Percentiles rank a stretch among this genome's conserved stretches.
These are phyloP conservation scores for Otatea glauca DNA, from an alignment of 176 grass and related monocot genomes.

Conservation along the genomic window DNA sequence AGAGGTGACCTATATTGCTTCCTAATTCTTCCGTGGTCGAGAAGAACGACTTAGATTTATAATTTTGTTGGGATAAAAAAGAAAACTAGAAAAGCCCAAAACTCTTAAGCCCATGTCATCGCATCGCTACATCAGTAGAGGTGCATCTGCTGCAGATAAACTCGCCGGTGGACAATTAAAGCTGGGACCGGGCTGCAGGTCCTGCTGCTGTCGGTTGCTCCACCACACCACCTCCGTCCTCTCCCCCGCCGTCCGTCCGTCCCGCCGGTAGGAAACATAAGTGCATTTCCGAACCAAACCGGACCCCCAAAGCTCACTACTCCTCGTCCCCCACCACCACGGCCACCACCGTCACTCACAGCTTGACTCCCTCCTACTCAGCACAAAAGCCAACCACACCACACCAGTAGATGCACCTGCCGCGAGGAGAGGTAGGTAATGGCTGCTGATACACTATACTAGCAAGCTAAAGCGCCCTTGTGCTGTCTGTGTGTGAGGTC, in stretches of 20 bases:
- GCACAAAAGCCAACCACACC: conserved; percentile 23
- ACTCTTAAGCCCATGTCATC: too few relatives aligned
- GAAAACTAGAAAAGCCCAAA: too few relatives aligned
- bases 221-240: neutral
- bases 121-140: neutral
- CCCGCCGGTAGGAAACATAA: neutral
- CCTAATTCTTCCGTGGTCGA: too few relatives aligned
- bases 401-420: neutral
- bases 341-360: neutral
- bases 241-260: neutral
- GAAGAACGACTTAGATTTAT: too few relatives aligned
- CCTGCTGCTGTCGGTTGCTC: conserved; percentile 38
- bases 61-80: too few relatives aligned
- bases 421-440: neutral
- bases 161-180: conserved; percentile 8
- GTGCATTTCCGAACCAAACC: neutral
- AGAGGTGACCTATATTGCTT: too few relatives aligned
- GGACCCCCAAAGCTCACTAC: neutral
- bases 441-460: neutral
- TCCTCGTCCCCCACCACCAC: neutral
- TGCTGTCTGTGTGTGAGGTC: neutral
- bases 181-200: conserved; percentile 5
- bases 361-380: neutral
- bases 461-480: neutral
- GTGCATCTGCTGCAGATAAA: neutral